Evolutionary conservation across 1,284 basidiomycete genomes (phyloP).

Genomic region (Laetiporus sulphureus): DNA sequence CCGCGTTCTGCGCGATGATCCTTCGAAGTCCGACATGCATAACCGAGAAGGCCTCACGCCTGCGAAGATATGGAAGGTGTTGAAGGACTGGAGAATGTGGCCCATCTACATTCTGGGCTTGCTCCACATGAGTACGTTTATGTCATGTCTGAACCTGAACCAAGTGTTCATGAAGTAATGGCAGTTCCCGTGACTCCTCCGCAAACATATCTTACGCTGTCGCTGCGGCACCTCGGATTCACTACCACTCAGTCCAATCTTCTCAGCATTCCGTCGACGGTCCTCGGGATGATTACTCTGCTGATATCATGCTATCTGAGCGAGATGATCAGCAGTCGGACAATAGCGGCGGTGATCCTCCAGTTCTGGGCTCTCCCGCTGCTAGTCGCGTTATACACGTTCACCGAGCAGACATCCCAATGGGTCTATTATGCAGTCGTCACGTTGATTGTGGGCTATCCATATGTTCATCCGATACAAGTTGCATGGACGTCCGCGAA

Average conservation of each 20-base stretch:
- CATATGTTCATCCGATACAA: slow-evolving; percentile 37
- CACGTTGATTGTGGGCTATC: slow-evolving; percentile 48
- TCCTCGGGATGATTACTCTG: slow-evolving; percentile 30
- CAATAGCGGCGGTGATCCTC: slow-evolving; percentile 41
- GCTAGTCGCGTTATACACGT: slow-evolving; percentile 50
- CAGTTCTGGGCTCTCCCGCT: slow-evolving; percentile 59
- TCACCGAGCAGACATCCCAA: slow-evolving; percentile 42
- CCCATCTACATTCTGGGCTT: slow-evolving; percentile 56
- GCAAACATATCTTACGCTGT: slow-evolving; percentile 52
- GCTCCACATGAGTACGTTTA: slow-evolving; percentile 25
- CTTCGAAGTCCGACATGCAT: slow-evolving; percentile 71
- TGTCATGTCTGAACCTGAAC: too few species aligned
- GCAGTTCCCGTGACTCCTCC: slow-evolving; percentile 45
- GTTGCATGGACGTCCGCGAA: slow-evolving; percentile 60
- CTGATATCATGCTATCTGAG: slow-evolving; percentile 44
- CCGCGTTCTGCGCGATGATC: slow-evolving; percentile 67
- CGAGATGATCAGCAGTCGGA: slow-evolving; percentile 49
- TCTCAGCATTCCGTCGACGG: slow-evolving; percentile 47
- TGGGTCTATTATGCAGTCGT: slow-evolving; percentile 57
- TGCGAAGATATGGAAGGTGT: slow-evolving; percentile 45
- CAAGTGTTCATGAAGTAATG: too few species aligned
- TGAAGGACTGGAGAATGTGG: slow-evolving; percentile 66
- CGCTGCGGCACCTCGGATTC: slow-evolving; percentile 56
- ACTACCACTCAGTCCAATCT: slow-evolving; percentile 55
- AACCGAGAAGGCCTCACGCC: slow-evolving; percentile 65